Evolutionary conservation across 78 protist species (phyloP), one percentile per base, ranked within the genome.

Genomic region (Dictyostelium purpureum): DNA sequence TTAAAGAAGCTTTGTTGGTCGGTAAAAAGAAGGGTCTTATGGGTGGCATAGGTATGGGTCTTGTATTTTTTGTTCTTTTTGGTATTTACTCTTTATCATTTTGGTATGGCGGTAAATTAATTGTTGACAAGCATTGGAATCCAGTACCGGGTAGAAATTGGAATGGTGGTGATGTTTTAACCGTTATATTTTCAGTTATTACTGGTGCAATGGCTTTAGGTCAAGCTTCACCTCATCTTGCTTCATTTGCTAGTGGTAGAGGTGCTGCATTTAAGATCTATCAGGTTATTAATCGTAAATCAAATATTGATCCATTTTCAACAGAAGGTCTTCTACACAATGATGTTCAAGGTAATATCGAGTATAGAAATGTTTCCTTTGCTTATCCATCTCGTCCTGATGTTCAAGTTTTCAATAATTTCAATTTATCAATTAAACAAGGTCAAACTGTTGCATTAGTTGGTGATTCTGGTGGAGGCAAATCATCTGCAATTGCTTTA

Each of bases 391-490:
- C 92, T 6, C 33, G 97, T 4, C 93, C 87, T 4, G 87, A 69
- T 9, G 76, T 49, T 2, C 35, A 28, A 24, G 96, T 95, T 18
- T 95, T 96, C 51, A 70, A 82, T 2, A 74, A 59, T 28, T 56
- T 97, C 28, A 59, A 38, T 24, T 33, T 96, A 21, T 0, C 65
- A 28, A 75, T 97, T 21, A 45, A 67, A 21, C 63, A 93, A 51
- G 97, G 97, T 24, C 61, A 85, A 63, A 82, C 95, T 2, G 94
- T 89, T 75, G 98, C 97, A 11, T 93, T 97, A 49, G 96, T 95
- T 57, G 98, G 98, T 73, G 66, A 74, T n/a, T 28, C 78, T 26
- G 98, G 98, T 66, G 54, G 95, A 21, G 98, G 98, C 49, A 97
- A 97, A 88, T 77, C 93, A 37, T 94, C 96, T 5, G 74, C 57